Evolutionary conservation across 2,329 filamentous ascomycete genomes (phyloP).

Genomic region (Chalaropsis thielavioides): DNA sequence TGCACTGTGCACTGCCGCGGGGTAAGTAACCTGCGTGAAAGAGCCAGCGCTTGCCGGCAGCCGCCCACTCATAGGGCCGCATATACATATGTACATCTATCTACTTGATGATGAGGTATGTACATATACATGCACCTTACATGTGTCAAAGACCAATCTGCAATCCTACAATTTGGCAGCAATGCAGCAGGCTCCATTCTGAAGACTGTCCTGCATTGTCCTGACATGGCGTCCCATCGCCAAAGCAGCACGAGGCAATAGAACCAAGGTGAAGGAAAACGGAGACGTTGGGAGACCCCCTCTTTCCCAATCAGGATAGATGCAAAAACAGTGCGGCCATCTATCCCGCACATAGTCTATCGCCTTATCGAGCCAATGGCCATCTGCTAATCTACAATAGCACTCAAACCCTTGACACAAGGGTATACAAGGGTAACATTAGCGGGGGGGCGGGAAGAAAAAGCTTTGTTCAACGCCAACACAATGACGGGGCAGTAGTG

Average conservation of each 20-base stretch:
- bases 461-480: background rate
- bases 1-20: background rate
- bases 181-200: background rate
- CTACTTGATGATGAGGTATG: too few relatives aligned
- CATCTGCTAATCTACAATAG: background rate
- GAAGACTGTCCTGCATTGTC: conserved; percentile 1
- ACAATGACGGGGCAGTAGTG: background rate
- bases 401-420: conserved; percentile 8
- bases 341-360: background rate
- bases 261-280: background rate
- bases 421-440: background rate
- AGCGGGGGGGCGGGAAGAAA: too few relatives aligned
- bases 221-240: background rate
- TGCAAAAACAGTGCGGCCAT: background rate
- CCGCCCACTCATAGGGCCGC: too few relatives aligned
- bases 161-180: background rate
- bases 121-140: background rate
- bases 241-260: background rate
- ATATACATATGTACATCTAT: background rate
- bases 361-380: conserved; percentile 9
- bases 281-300: background rate
- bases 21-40: background rate
- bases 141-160: conserved; percentile 1
- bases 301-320: background rate
- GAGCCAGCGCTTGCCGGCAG: background rate